Evolutionary conservation across 2,329 filamentous ascomycete species (phyloP), one percentile per base, ranked within the genome.

Genomic region (Rutstroemia sydowiana): DNA sequence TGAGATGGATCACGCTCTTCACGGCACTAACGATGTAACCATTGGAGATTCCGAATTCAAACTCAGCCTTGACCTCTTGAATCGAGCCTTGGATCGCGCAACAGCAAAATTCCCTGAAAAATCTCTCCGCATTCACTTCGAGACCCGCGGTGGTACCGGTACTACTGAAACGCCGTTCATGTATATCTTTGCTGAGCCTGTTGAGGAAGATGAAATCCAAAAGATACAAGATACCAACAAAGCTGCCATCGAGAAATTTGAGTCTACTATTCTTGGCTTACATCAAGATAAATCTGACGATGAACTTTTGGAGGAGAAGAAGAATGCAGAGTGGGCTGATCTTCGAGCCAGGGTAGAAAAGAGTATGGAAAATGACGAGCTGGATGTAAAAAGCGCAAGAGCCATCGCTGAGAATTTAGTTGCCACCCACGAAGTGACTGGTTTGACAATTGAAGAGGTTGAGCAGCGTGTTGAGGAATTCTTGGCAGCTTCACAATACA

Each of bases 1-100:
- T 3, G 93, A 98, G 65, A 90, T 98, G 85, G 93, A 98, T 66
- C 66, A 76, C n/a, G 79, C 88, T 0, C 70, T 98, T n/a, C 95
- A 98, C 65, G 90, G 89, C 20, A 85, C 88, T 46, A 63, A 67
- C 0, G 75, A 90, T 61, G 74, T 74, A 0, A 64, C 69, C 1
- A 69, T 95, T 5, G 95, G 95, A 20, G 84, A 96, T 63, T 73
- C 78, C 43, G 93, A 98, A 66, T 97, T 97, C 71, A 85, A 84
- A 65, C 68, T 88, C 28, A 96, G 90, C 69, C 63, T 98, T 42
- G 71, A 78, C 14, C 70, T 98, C 20, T 73, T 96, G 61, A 93
- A 95, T 63, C 78, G 90, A 56, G 71, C 93, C 14, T 69, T 98
- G 34, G 74, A 95, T 66, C 81, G 78, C 56, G 90, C 87, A 4